Evolutionary conservation across 768 basidiomycete species (phyloP).

Genomic region (Suillus hirtellus): DNA sequence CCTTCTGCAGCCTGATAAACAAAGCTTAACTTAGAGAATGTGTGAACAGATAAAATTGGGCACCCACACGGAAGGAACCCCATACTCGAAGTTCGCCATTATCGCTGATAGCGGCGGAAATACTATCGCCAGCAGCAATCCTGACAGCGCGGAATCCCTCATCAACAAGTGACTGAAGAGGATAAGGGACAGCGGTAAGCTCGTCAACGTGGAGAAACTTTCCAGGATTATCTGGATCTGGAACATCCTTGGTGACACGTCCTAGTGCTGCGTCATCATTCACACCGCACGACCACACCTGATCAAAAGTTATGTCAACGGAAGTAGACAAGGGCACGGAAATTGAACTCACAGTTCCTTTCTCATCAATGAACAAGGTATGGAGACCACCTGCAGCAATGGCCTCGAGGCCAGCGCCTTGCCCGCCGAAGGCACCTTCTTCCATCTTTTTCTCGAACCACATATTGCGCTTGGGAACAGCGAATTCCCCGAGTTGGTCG

Average conservation of each 20-base stretch:
- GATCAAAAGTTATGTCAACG: slow-evolving; percentile 7
- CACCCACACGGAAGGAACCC: slow-evolving; percentile 84
- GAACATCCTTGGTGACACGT: slow-evolving; percentile 64
- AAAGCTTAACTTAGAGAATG: slow-evolving; percentile 12
- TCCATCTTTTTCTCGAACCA: slow-evolving; percentile 79
- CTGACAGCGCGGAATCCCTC: slow-evolving; percentile 84
- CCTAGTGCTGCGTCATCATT: slow-evolving; percentile 91
- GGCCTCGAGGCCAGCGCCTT: slow-evolving; percentile 77
- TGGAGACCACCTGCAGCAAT: slow-evolving; percentile 88
- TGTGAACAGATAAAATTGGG: slow-evolving; percentile 5
- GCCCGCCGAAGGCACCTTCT: slow-evolving; percentile 67
- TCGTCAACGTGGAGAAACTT: slow-evolving; percentile 55
- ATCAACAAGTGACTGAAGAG: slow-evolving; percentile 66
- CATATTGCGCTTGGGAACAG: slow-evolving; percentile 71
- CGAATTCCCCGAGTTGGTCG: slow-evolving; percentile 66
- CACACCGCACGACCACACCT: slow-evolving; percentile 85
- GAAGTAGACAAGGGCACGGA: slow-evolving; percentile 12
- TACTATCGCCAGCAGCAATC: slow-evolving; percentile 83
- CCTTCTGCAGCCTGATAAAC: slow-evolving; percentile 67
- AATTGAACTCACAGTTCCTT: slow-evolving; percentile 71
- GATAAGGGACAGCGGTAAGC: slow-evolving; percentile 59
- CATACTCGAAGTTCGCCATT: slow-evolving; percentile 84
- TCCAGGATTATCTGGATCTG: slow-evolving; percentile 58
- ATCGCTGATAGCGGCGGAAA: slow-evolving; percentile 80
- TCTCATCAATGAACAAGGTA: slow-evolving; percentile 84